Base-by-base conservation (phyloP, 2,329 filamentous ascomycete species). In the Ophiostoma sp. region DNA sequence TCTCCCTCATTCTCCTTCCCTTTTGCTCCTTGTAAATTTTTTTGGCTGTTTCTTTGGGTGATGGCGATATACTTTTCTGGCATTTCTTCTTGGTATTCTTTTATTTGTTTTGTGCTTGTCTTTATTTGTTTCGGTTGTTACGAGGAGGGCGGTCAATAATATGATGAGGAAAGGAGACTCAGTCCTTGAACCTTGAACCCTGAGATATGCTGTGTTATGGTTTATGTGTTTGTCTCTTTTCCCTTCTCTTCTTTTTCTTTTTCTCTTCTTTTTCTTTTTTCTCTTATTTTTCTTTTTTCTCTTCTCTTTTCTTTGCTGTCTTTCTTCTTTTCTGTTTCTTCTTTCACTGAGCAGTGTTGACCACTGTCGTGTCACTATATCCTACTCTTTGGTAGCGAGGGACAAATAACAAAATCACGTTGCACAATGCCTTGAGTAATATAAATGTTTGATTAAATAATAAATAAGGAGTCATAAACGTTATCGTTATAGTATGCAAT, bases 41-140 rank as follows among this genome's bases (percentile, higher is more conserved):
- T 52, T 41, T 44, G 8, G 63, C 11, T 45, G 40, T 12, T 36
- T 45, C 14, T 47, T 47, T 44, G 41, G 18, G 41, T 64, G 40
- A 38, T n/a, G 63, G 40, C 49, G 42, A 65, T 65, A 38, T 52
- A 66, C 14, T 40, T 52, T 66, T 52, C 41, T 52, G 45, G 64
- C 64, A 65, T 65, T 45, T 38, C 27, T 58, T 49, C 27, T 36
- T 41, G 16, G 16, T 64, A 40, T 60, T 7, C 6, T n/a, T 66
- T 18, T 36, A 9, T 45, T 8, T 66, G 6, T n/a, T n/a, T 36
- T 16, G 41, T n/a, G 5, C 45, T 65, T 65, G 16, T 55, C 38
- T 27, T 58, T 47, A 9, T 16, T 3, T 2, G 1, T n/a, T n/a
- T 38, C n/a, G 42, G 14, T 14, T 27, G 9, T 16, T 16, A 64